Base-by-base conservation (phyloP, 176 grass and related monocot species). In the Pharus latifolius region DNA sequence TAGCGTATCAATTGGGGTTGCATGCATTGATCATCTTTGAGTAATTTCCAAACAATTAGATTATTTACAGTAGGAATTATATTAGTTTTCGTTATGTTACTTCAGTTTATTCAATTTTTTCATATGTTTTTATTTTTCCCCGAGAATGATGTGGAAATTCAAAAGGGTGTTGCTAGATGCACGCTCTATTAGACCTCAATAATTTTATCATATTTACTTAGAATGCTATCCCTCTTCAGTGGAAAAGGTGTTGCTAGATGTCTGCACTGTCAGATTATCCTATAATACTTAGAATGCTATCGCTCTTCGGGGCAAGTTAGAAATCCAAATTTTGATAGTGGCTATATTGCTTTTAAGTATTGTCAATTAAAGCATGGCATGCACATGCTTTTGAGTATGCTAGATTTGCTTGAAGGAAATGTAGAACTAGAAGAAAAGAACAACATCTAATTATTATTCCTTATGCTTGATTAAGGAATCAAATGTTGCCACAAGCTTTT, bases 351-450 rank as follows among this genome's bases (percentile, higher is more conserved):
- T 67, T 73, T 35, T 47, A 10, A 65, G 13, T 35, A 19, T 38
- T n/a, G n/a, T n/a, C n/a, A n/a, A n/a, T n/a, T n/a, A n/a, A 26
- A 17, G 24, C 3, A 28, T 17, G 5, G 9, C 14, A 25, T 23
- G 25, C 7, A 14, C 16, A 26, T 45, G 42, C 24, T 17, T 65
- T 63, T 2, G 6, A 24, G 27, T 65, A 13, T 31, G n/a, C 52
- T 62, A 59, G 17, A 67, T 67, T 82, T 82, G 23, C 34, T 82
- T 51, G 8, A 31, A 42, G 26, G n/a, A 43, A 50, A 42, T 76
- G 32, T 28, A 51, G 3, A 51, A 16, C 35, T 43, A 76, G 14
- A 65, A 31, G 41, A 5, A 43, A 52, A 44, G 14, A 41, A 16
- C 49, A 45, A 51, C 63, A 24, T 30, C 47, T 54, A 42, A 25